Base-by-base conservation (phyloP, 2,329 filamentous ascomycete species). In the Paramyrothecium roridum region DNA sequence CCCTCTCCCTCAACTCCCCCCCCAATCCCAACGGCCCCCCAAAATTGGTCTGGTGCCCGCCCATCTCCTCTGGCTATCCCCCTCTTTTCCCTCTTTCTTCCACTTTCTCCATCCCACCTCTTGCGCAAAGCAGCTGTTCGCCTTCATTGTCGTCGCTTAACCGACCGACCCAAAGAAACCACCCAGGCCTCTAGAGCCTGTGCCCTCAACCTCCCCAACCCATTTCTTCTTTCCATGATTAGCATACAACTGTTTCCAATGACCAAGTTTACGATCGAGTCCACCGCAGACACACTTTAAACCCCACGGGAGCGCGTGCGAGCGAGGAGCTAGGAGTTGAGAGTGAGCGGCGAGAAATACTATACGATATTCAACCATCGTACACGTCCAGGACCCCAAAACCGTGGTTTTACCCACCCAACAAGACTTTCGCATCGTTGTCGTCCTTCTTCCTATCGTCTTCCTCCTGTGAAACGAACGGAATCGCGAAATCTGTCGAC, bases 221-320 rank as follows among this genome's bases (percentile, higher is more conserved):
- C 65, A 63, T 69, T 70, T 73, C 73, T 65, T 68, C 68, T 65
- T 72, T 73, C 71, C 68, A 75, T 74, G 72, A 74, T 67, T 67
- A 73, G 67, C 63, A 70, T 73, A 72, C 70, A 67, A 61, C 60
- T 67, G 63, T 67, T 63, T 68, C 73, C 71, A 75, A 86, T 86
- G 84, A 85, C 75, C 73, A 80, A 66, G 64, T 70, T 64, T 62
- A 73, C 70, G 65, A 68, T 63, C 75, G 61, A 78, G 78, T 79
- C 78, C 78, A 74, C 70, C 70, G 76, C 76, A 78, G 81, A 80
- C 83, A 86, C 84, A 80, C 85, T 87, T 87, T 88, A 84, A 87
- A 84, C 75, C 80, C 79, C 78, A 86, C 84, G 84, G 82, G 82
- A 84, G 79, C 77, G 80, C 78, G 80, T 76, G 80, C 79, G 80